A percentile compares a stretch with the other conserved stretches of the same genome.
Evolutionary conservation across 2,329 filamentous ascomycete species (phyloP).

Genomic region (Sarocladium brachiariae): DNA sequence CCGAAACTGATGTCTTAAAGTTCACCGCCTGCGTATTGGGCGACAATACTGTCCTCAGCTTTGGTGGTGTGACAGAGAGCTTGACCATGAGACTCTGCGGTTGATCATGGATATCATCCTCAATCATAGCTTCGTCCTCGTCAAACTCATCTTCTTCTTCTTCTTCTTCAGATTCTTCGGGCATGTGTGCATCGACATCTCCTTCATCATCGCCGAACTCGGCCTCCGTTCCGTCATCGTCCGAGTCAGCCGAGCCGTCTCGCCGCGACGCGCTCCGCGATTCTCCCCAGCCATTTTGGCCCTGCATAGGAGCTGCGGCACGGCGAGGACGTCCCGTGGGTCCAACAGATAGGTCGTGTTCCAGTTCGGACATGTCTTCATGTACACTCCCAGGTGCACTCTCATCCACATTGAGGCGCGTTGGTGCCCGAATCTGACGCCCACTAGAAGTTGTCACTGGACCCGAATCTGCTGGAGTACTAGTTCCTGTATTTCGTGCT

Average conservation of each 20-base stretch:
- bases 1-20: not conserved
- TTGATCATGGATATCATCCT: constrained; percentile 44
- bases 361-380: constrained; percentile 34
- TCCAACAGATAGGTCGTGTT: constrained; percentile 33
- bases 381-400: constrained; percentile 40
- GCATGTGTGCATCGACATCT: constrained; percentile 60
- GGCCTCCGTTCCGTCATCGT: constrained; percentile 62
- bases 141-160: constrained; percentile 54
- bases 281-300: constrained; percentile 41
- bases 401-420: constrained; percentile 58
- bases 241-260: constrained; percentile 45
- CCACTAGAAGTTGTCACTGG: constrained; percentile 74
- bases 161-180: constrained; percentile 54
- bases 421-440: constrained; percentile 68
- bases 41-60: constrained; percentile 25
- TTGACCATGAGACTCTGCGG: constrained; percentile 67
- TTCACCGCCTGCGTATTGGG: constrained; percentile 16
- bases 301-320: constrained; percentile 41
- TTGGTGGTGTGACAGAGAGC: constrained; percentile 47
- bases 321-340: constrained; percentile 43
- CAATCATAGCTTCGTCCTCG: constrained; percentile 47
- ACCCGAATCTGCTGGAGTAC: constrained; percentile 63
- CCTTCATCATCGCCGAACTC: constrained; percentile 72
- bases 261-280: constrained; percentile 25
- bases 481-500: constrained; percentile 65